Base-by-base conservation (phyloP, 305 asterid species). In the Vinca major region DNA sequence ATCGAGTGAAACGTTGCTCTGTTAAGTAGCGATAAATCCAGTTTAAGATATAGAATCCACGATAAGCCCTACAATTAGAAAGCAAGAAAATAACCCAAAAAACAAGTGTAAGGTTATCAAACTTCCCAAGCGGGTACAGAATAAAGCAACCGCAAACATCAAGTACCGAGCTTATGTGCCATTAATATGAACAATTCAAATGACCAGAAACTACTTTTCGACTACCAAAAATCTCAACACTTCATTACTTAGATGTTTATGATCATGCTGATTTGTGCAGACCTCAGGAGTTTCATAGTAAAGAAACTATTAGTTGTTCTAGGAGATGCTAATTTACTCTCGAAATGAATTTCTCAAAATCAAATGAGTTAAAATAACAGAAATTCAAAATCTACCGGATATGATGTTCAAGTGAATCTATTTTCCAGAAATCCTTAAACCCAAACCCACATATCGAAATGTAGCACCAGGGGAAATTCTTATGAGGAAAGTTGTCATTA, bases 1-100 rank as follows among this genome's bases (percentile, higher is more conserved):
- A 73, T 73, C 77, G 79, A 37, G 43, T 13, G 58, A 63, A 74
- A 62, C 14, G 74, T 26, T 40, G 48, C 66, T 74, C 78, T 19
- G 74, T 63, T 36, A 74, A 69, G 75, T 89, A 93, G 73, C 99
- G 97, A 84, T 88, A 90, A 65, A 92, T 82, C 97, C 98, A 92
- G 82, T 92, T 92, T 77, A 90, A 77, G 79, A 90, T 84, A 86
- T 93, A 93, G 75, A 93, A 80, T 75, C 84, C 85, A 61, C 99
- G 90, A 81, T 93, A 93, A 7, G 99, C 96, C 75, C 99, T 61
- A 16, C 26, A 6, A 50, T 2, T 16, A 14, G 19, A 3, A 50
- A 50, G 20, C 19, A 50, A 50, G 54, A 50, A 16, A 61, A 61
- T 37, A 61, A 37, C 19, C 17, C 45, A 60, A 16, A 39, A 8